Conservation (phyloP, 2,329 filamentous ascomycete genomes). For the Penicillium frequentans region DNA sequence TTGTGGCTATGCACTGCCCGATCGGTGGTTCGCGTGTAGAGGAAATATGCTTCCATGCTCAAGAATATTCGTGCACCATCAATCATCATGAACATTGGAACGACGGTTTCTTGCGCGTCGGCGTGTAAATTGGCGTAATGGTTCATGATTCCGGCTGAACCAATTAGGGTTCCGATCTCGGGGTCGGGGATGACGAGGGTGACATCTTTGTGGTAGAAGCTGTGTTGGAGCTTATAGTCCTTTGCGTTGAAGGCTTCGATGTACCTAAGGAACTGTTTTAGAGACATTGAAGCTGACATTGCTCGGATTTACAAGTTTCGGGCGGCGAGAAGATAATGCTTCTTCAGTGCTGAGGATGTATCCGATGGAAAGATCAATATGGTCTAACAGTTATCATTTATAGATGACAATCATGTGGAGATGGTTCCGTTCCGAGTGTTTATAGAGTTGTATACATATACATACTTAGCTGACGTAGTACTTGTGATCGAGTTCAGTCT, state of each 20-base stretch:
- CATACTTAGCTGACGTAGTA: background rate
- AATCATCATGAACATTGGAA: constrained; percentile 7
- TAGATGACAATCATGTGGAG: background rate
- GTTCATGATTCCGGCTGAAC: constrained; percentile 5
- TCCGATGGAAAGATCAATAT: no score
- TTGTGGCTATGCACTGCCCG: constrained; percentile 8
- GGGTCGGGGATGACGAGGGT: constrained; percentile 7
- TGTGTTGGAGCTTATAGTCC: constrained; percentile 3
- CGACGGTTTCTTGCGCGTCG: constrained; percentile 2
- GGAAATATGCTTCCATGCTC: constrained; percentile 10
- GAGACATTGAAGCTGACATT: background rate
- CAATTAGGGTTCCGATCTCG: constrained; percentile 5
- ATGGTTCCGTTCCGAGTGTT: background rate
- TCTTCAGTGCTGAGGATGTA: background rate
- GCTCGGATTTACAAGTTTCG: background rate
- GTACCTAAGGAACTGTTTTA: constrained; percentile 4
- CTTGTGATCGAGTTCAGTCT: no score
- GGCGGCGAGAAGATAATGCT: background rate
- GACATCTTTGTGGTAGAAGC: constrained; percentile 6
- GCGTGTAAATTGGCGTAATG: constrained; percentile 6
- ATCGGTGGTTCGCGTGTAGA: constrained; percentile 2
- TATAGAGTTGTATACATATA: background rate
- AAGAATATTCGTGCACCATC: constrained; percentile 2
- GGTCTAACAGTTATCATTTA: background rate
- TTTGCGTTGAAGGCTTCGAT: constrained; percentile 11